phyloP scores from a whole-genome alignment of 2,329 filamentous ascomycete genomes.

The Leptographium galeiforme region DNA sequence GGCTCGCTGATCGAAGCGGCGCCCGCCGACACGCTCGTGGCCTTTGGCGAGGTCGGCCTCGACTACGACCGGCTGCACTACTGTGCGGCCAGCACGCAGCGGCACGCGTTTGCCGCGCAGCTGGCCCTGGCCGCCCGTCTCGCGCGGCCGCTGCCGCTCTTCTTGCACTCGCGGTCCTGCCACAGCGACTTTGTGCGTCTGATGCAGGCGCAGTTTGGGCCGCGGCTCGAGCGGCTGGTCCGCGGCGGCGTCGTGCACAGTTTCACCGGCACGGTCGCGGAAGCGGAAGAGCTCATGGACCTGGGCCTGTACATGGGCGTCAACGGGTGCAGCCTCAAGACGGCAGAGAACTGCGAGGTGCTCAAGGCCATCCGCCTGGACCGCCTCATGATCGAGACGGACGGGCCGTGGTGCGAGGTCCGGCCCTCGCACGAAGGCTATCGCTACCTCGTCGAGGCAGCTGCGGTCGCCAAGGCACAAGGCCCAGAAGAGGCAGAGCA shows the following conservation, averaged over 20 bases:
- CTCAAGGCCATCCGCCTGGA: constrained; percentile 68
- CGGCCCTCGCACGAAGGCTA: constrained; percentile 76
- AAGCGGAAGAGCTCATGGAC: constrained; percentile 68
- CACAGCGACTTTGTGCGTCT: constrained; percentile 70
- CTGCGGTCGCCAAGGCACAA: constrained; percentile 7
- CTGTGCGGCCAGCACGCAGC: constrained; percentile 64
- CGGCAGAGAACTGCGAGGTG: constrained; percentile 75
- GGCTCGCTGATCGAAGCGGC: constrained; percentile 47
- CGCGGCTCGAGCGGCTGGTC: constrained; percentile 50
- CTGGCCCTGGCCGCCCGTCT: constrained; percentile 59
- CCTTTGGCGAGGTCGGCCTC: constrained; percentile 89
- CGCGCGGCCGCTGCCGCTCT: constrained; percentile 62
- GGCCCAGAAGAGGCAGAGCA: constrained; percentile 7
- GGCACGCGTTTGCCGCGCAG: constrained; percentile 75
- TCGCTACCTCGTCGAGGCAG: constrained; percentile 40
- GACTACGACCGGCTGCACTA: constrained; percentile 89
- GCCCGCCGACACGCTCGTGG: constrained; percentile 41
- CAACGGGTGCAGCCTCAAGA: constrained; percentile 95
- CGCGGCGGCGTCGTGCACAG: constrained; percentile 75
- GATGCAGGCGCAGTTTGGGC: constrained; percentile 44
- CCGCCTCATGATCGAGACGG: constrained; percentile 84
- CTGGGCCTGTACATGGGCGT: constrained; percentile 84
- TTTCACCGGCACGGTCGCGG: constrained; percentile 78
- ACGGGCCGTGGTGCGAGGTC: constrained; percentile 96
- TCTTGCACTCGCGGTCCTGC: constrained; percentile 82